Conservation (phyloP, 2,329 filamentous ascomycete genomes). For the Aspergillus intermedius region DNA sequence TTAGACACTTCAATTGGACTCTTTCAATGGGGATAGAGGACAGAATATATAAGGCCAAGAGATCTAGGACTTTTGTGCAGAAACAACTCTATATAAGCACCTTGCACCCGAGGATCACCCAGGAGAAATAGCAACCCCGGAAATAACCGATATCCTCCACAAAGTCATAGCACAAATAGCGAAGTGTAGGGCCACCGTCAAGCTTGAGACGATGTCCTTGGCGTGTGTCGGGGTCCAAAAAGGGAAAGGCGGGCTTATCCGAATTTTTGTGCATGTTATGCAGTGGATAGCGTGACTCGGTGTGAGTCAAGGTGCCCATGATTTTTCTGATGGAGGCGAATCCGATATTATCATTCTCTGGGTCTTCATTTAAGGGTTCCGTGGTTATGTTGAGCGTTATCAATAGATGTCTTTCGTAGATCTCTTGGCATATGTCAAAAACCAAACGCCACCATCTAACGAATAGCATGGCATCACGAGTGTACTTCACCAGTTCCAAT, state of each 20-base stretch:
- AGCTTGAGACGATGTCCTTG: no score
- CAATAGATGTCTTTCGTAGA: no score
- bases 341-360: no score
- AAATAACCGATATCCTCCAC: no score
- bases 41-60: background rate
- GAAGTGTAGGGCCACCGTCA: no score
- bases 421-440: background rate
- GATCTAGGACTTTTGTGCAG: no score
- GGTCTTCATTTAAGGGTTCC: background rate
- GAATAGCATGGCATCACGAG: background rate
- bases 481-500: background rate
- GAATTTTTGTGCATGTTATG: background rate
- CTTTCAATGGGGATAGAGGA: background rate
- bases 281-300: background rate
- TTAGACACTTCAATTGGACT: background rate
- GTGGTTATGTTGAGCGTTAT: background rate
- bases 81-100: no score
- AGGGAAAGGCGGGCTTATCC: slow-evolving; percentile 9
- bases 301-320: background rate
- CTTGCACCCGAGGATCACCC: no score
- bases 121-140: no score
- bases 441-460: background rate
- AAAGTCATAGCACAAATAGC: no score
- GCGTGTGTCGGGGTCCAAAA: slow-evolving; percentile 19
- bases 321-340: no score